Evolutionary conservation across 2,329 filamentous ascomycete genomes (phyloP), one percentile per base, ranked within the genome.

Genomic region (Epichloe sylvatica): DNA sequence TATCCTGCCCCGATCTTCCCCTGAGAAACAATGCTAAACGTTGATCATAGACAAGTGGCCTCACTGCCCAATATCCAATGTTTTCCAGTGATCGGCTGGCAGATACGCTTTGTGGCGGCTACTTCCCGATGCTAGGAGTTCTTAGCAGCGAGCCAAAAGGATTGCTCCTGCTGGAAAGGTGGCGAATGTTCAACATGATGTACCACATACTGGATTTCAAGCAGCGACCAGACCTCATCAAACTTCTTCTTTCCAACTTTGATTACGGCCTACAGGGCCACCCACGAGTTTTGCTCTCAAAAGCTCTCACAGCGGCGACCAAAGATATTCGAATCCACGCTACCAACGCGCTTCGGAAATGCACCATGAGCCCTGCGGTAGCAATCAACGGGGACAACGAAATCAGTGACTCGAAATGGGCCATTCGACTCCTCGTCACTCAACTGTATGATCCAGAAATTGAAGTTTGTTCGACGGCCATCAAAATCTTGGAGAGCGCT

Each of bases 101-200:
- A 2, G 89, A 94, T 58, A 96, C 88, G 0, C 74, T 98, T 6
- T 92, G 87, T 53, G 83, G 86, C 15, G 94, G 94, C 11, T 98
- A 98, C 65, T 95, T 98, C 64, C 80, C 89, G 13, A 87, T 98
- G 73, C 71, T 98, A 2, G 94, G 92, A 7, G 82, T 87, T 11
- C 69, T 98, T 51, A 97, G 85, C 58, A 83, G 83, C 48, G 88
- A 95, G 59, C 70, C 77, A 0, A 86, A 84, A 57, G 92, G 92
- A 0, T 74, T 97, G 23, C 81, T 84, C 53, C 91, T 98, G 69
- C 78, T 98, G 61, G 91, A 97, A 64, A 76, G 88, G 58, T 97
- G 92, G 91, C 87, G 89, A 58, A 94, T 98, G 76, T 90, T 96
- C 69, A 97, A 97, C 66, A 98, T 98, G 88, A 94, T 97, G 75